Percentiles rank a stretch among this genome's conserved stretches.
phyloP scores from a whole-genome alignment of 805 yeast genomes.

The Wickerhamiella qilinensis region DNA sequence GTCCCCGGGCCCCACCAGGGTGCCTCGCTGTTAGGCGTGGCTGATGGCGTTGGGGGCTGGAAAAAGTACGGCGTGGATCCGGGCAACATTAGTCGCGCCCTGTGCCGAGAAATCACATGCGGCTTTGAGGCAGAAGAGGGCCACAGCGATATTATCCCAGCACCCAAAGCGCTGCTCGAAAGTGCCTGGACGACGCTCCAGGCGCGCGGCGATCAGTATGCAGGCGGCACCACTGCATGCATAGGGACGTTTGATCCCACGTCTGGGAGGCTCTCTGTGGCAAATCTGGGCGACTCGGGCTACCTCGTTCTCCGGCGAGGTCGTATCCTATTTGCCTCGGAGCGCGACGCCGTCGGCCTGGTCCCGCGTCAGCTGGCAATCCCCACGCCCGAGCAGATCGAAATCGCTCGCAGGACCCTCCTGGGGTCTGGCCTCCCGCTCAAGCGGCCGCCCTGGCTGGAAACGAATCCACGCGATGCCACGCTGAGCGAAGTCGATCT shows the following conservation, averaged over 20 bases:
- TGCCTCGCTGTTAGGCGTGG: conserved; percentile 19
- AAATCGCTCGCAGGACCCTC: background rate
- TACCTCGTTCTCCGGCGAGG: conserved; percentile 65
- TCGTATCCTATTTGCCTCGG: conserved; percentile 27
- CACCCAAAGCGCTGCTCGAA: conserved; percentile 35
- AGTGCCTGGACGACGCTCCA: conserved; percentile 40
- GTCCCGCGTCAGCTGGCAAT: conserved; percentile 86
- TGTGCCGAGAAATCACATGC: conserved; percentile 41
- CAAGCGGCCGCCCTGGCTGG: conserved; percentile 24
- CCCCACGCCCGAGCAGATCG: conserved; percentile 40
- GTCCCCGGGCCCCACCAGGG: conserved; percentile 12
- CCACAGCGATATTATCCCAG: conserved; percentile 7
- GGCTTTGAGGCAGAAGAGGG: conserved; percentile 20
- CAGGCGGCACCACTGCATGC: conserved; percentile 91
- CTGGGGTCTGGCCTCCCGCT: conserved; percentile 1
- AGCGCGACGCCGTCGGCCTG: conserved; percentile 13
- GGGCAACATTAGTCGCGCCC: conserved; percentile 66
- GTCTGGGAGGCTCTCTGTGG: conserved; percentile 38
- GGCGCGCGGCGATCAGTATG: conserved; percentile 44
- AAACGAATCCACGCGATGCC: conserved; percentile 53
- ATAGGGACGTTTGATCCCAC: conserved; percentile 46
- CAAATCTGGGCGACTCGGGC: conserved; percentile 92
- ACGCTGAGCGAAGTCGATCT: conserved; percentile 53
- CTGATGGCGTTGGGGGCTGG: conserved; percentile 99
- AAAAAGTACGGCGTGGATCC: conserved; percentile 82